Base-by-base conservation (phyloP, 306 rosid genomes). In the Prunus dulcis region DNA sequence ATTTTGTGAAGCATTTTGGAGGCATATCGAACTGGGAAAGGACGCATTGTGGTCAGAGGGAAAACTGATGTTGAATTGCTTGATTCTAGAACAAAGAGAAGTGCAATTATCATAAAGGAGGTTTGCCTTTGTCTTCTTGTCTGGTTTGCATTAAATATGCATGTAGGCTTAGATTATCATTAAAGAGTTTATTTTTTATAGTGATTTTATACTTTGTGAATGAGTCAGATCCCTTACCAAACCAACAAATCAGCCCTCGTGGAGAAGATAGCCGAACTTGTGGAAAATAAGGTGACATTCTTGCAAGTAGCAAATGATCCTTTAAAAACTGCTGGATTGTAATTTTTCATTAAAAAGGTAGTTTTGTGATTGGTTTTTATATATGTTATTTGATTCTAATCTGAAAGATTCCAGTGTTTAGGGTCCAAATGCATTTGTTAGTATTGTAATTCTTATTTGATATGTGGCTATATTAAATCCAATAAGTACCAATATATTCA, bases 181-280 rank as follows among this genome's bases (percentile, higher is more conserved):
- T 20, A n/a, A 68, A 63, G 56, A 71, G 67, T 78, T 65, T 43
- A 70, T 43, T 28, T 41, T 27, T 52, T 73, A 12, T 30, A 64
- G 64, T 61, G 56, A 51, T 73, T 67, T 67, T 73, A 22, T 43
- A 67, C 23, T 73, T 66, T 78, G 60, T 80, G 73, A 80, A 87
- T 81, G 81, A 55, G 69, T 70, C 88, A 95, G 99, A 73, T 95
- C 75, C 99, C 99, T 80, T 95, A 92, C 84, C 99, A 89, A 85
- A 90, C 97, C 45, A 92, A 95, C 84, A 95, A 95, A 86, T 79
- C 99, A 71, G 76, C 96, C 41, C 86, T 95, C 64, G 97, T 95
- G 85, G 89, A 89, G 88, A 95, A 89, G 97, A 95, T 95, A 77
- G 99, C 99, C 6, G 96, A 95, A 67, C 97, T 89, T 65, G 99